phyloP scores from a whole-genome alignment of 257 asterid genomes.

The Euphrasia confusa region DNA sequence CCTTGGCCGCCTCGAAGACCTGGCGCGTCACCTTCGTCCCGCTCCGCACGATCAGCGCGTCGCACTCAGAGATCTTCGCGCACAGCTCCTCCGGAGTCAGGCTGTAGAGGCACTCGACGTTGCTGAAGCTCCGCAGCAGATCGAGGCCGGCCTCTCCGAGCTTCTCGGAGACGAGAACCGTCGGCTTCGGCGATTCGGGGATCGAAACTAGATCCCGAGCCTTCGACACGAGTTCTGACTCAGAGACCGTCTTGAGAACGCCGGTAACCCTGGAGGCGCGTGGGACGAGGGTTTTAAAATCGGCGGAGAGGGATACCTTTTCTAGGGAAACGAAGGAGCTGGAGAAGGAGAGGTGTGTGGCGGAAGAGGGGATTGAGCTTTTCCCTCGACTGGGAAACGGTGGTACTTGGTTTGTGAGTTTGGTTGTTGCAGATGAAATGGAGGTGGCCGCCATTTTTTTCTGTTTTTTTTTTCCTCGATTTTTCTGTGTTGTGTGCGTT shows the following conservation, averaged over 20 bases:
- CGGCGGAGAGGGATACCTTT: constrained; percentile 30
- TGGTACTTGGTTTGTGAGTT: constrained; percentile 23
- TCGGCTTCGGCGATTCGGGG: constrained; percentile 46
- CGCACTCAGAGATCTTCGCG: constrained; percentile 80
- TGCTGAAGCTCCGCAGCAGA: constrained; percentile 61
- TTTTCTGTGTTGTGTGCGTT: constrained; percentile 9
- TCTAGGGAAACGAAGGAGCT: constrained; percentile 31
- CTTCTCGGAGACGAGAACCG: constrained; percentile 82
- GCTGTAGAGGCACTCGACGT: constrained; percentile 85
- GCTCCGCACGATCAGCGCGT: constrained; percentile 85
- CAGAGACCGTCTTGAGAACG: constrained; percentile 40
- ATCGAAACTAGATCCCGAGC: constrained; percentile 31
- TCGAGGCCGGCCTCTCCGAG: constrained; percentile 80
- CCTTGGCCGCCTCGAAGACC: constrained; percentile 80
- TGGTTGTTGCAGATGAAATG: constrained; percentile 35
- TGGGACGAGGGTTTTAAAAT: constrained; percentile 5
- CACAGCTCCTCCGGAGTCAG: constrained; percentile 80
- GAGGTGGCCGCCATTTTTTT: constrained; percentile 39
- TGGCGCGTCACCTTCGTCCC: constrained; percentile 85
- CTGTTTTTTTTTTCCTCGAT: constrained; percentile 18
- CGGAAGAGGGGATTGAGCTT: background rate
- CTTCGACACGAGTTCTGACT: constrained; percentile 33
- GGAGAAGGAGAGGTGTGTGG: constrained; percentile 30
- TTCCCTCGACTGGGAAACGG: constrained; percentile 12
- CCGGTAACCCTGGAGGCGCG: constrained; percentile 20